Conservation (phyloP, 2,329 filamentous ascomycete species). For the Cadophora malorum region DNA sequence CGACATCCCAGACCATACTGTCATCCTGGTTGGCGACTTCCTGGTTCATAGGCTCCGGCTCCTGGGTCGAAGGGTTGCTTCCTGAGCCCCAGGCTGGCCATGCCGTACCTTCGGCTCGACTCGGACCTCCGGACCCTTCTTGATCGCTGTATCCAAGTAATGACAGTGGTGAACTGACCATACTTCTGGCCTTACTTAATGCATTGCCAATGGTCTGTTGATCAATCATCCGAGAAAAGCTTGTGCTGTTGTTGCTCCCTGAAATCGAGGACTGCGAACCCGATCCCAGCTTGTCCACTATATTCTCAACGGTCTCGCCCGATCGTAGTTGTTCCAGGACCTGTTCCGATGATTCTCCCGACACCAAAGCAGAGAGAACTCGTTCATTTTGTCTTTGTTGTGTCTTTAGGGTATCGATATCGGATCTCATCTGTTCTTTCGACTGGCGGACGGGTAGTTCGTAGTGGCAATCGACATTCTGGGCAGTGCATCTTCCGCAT, state of each 20-base stretch:
- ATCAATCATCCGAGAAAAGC: slow-evolving; percentile 48
- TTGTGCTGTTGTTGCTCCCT: slow-evolving; percentile 39
- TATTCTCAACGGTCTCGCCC: slow-evolving; percentile 60
- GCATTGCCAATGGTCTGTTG: slow-evolving; percentile 37
- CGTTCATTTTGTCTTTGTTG: slow-evolving; percentile 61
- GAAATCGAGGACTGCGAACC: slow-evolving; percentile 43
- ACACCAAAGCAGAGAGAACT: slow-evolving; percentile 59
- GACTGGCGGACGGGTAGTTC: slow-evolving; percentile 68
- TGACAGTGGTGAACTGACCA: slow-evolving; percentile 54
- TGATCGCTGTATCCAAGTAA: slow-evolving; percentile 53
- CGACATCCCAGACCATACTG: slow-evolving; percentile 43
- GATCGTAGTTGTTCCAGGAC: slow-evolving; percentile 59
- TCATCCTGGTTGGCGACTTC: slow-evolving; percentile 30
- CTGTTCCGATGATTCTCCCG: slow-evolving; percentile 49
- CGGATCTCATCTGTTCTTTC: slow-evolving; percentile 64
- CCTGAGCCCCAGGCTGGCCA: slow-evolving; percentile 28
- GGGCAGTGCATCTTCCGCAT: slow-evolving; percentile 57
- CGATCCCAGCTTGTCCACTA: slow-evolving; percentile 60
- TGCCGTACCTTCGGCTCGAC: slow-evolving; percentile 28
- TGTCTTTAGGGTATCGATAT: slow-evolving; percentile 63
- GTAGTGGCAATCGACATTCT: slow-evolving; percentile 64
- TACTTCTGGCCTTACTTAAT: slow-evolving; percentile 48
- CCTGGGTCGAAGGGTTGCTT: background rate
- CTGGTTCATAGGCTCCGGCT: slow-evolving; percentile 8
- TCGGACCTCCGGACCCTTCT: slow-evolving; percentile 43